These are phyloP conservation scores for Epichloe sibirici DNA, from an alignment of 2,329 filamentous ascomycete species.

Conservation along the genomic window DNA sequence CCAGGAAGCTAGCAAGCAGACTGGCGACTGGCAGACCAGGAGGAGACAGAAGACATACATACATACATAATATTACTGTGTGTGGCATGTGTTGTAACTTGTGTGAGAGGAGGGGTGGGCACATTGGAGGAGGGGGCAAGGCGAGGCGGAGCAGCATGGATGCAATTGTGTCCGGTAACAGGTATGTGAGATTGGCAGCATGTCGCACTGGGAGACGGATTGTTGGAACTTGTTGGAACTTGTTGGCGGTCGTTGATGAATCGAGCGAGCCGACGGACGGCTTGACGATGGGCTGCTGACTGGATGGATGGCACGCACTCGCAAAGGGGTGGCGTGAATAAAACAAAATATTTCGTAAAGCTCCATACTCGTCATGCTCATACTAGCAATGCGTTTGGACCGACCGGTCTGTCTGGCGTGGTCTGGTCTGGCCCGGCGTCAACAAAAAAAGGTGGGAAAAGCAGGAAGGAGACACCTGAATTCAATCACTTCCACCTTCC, in stretches of 20 bases:
- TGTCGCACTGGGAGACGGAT: no score
- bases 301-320: not conserved
- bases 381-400: not conserved
- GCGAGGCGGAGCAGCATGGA: no score
- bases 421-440: not conserved
- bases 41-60: not conserved
- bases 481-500: not conserved
- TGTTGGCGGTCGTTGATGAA: not conserved
- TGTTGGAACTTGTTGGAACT: no score
- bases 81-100: not conserved
- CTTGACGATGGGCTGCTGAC: not conserved
- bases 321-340: not conserved
- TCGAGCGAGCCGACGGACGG: not conserved
- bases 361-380: not conserved
- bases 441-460: not conserved
- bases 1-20: not conserved
- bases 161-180: no score
- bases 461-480: not conserved
- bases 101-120: no score
- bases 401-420: no score
- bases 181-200: no score
- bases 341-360: not conserved
- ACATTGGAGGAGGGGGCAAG: no score
- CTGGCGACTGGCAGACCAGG: not conserved
- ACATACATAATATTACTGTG: not conserved